These are phyloP conservation scores for Aureobasidium mangrovei DNA, from an alignment of 2,329 filamentous ascomycete species.

Conservation along the genomic window DNA sequence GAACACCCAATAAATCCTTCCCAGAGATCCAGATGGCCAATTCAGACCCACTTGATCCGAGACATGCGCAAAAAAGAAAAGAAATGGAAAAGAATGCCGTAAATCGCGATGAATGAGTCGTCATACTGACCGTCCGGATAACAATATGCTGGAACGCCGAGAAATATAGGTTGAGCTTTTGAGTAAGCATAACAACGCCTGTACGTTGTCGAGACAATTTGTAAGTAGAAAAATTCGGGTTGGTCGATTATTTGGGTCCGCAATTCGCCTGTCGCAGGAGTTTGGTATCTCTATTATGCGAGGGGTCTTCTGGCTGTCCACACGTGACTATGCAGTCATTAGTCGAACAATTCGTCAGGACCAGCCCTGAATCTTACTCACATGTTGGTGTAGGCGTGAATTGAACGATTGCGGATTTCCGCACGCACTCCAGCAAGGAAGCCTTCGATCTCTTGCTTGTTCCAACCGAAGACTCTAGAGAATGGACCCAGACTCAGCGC, in stretches of 20 bases:
- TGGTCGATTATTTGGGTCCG: neutral
- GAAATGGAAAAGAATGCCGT: neutral
- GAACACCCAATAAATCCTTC: constrained; percentile 6
- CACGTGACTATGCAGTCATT: constrained; percentile 33
- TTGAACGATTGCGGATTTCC: constrained; percentile 60
- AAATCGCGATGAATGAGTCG: neutral
- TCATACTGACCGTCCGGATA: constrained; percentile 2
- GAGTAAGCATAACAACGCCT: neutral
- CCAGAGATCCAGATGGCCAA: neutral
- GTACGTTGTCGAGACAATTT: neutral
- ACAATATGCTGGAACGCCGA: constrained; percentile 6
- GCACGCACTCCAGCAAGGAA: constrained; percentile 55
- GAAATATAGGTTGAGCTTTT: neutral
- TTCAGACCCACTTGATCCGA: constrained; percentile 6
- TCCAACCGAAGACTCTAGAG: constrained; percentile 35
- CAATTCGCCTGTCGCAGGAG: neutral
- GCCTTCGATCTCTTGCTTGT: constrained; percentile 48
- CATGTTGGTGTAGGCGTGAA: constrained; percentile 68
- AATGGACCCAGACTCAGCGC: constrained; percentile 61
- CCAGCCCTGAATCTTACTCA: constrained; percentile 42
- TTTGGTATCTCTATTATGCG: constrained; percentile 14
- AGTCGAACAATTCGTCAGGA: constrained; percentile 17
- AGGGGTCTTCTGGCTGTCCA: constrained; percentile 40
- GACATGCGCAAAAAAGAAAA: neutral
- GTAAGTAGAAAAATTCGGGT: neutral